These are phyloP conservation scores for Aspergillus thermomutatus DNA, from an alignment of 2,329 filamentous ascomycete species.

Conservation along the genomic window DNA sequence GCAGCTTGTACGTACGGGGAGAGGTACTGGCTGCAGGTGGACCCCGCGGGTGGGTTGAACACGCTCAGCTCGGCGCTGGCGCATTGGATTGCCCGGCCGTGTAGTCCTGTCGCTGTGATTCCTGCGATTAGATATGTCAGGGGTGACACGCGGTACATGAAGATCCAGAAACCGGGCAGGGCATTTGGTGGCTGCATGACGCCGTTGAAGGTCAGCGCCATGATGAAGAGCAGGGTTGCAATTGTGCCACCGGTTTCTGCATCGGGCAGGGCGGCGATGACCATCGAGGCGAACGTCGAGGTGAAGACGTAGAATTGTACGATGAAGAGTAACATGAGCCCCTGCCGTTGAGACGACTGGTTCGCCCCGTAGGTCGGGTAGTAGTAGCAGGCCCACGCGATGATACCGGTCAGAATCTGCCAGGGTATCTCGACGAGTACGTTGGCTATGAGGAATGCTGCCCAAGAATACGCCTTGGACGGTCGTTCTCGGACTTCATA, in stretches of 20 bases:
- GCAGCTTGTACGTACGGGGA: conserved; percentile 44
- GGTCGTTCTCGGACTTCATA: conserved; percentile 85
- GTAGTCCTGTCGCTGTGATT: conserved; percentile 67
- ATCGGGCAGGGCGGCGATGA: conserved; percentile 71
- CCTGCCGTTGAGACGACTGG: conserved; percentile 65
- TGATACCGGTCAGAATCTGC: conserved; percentile 69
- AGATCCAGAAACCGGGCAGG: conserved; percentile 75
- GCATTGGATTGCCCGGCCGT: conserved; percentile 64
- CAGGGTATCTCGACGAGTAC: conserved; percentile 83
- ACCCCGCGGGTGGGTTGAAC: conserved; percentile 60
- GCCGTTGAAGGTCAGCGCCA: conserved; percentile 70
- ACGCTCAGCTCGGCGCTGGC: conserved; percentile 64
- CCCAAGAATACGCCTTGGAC: conserved; percentile 81
- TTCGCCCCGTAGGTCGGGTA: conserved; percentile 68
- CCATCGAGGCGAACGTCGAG: conserved; percentile 74
- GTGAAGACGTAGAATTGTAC: conserved; percentile 75
- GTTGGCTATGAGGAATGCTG: conserved; percentile 78
- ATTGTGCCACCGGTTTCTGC: conserved; percentile 74
- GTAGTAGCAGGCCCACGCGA: conserved; percentile 81
- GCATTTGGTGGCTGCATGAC: conserved; percentile 62
- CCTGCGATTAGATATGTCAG: conserved; percentile 78
- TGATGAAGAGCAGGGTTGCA: conserved; percentile 69
- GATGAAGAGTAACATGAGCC: conserved; percentile 74
- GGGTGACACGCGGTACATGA: conserved; percentile 78
- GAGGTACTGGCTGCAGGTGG: conserved; percentile 62